Percentiles rank a stretch among this genome's conserved stretches.
These are phyloP conservation scores for Stachybotrys echinatus DNA, from an alignment of 2,329 filamentous ascomycete species.

Conservation along the genomic window DNA sequence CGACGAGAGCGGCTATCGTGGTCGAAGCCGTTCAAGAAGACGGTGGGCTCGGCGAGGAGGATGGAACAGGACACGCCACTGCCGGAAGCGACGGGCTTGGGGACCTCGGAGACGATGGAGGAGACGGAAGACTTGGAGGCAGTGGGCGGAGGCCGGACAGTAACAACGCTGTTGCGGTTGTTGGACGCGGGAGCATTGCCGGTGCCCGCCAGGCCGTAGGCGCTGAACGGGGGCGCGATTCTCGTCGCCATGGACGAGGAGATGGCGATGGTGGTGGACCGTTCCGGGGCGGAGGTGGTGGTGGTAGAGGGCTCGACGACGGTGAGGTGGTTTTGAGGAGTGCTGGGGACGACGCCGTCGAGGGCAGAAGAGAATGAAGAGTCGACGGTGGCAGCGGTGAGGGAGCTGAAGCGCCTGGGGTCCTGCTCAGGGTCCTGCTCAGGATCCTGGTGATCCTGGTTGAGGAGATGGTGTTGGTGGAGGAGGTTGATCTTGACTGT, in stretches of 20 bases:
- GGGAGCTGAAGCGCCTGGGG: neutral
- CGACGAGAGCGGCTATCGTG: conserved; percentile 52
- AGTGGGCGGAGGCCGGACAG: conserved; percentile 26
- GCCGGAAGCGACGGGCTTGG: conserved; percentile 74
- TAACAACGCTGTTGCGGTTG: conserved; percentile 35
- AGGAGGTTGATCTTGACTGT: neutral
- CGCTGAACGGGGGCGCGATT: conserved; percentile 11
- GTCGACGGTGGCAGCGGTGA: neutral
- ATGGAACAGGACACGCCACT: conserved; percentile 73
- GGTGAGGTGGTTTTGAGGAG: neutral
- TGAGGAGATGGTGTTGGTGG: neutral
- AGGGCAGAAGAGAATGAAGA: neutral
- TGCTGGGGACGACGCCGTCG: neutral
- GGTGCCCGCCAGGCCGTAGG: conserved; percentile 2
- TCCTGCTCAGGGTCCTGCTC: neutral
- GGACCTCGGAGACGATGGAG: conserved; percentile 47
- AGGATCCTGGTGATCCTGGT: neutral
- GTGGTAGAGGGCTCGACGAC: neutral
- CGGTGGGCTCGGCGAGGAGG: conserved; percentile 69
- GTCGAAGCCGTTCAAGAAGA: conserved; percentile 76
- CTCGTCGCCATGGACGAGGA: conserved; percentile 17
- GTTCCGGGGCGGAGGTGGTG: neutral
- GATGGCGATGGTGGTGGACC: conserved; percentile 2
- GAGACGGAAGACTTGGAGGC: conserved; percentile 45
- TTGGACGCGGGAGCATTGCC: too few species aligned